Base-by-base conservation (phyloP, 345 rosid species). In the Arabidopsis suecica region DNA sequence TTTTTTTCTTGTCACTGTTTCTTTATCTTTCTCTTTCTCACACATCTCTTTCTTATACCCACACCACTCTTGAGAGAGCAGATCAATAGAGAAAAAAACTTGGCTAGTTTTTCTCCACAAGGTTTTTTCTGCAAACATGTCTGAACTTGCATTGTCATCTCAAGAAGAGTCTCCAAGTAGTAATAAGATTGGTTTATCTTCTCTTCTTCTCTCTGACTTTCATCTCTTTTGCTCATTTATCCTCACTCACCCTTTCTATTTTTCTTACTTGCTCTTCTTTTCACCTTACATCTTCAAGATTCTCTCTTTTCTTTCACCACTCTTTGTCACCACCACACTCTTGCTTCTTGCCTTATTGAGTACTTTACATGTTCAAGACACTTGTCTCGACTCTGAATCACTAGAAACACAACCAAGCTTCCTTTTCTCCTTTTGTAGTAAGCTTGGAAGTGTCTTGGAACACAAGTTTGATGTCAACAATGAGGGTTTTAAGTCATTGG, bases 261-360 rank as follows among this genome's bases (percentile, higher is more conserved):
- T 86, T 64, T 84, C 82, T 49, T 82, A 88, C 82, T 33, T 82
- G 33, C 67, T 88, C 75, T 83, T 87, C 84, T 83, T 91, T 84
- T 86, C 84, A 1, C 95, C 93, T 18, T 88, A 86, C 84, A 74
- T 91, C 56, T 40, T 90, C 86, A 91, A 86, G 84, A 78, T 91
- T 54, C 82, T 88, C 32, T 86, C 96, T 65, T 91, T 87, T 49
- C 91, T 94, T 16, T 90, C 93, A 42, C 98, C 98, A 58, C 95
- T 94, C 58, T 84, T 94, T 67, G 38, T 86, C 64, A 90, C 97
- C 50, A 88, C 98, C 18, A 79, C 88, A 45, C 91, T 94, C 58
- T 59, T 90, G 41, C 88, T 94, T 77, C 86, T 90, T 0, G 80
- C 89, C 11, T 82, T 89, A 42, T 32, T 75, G 14, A 75, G 55